Percentiles rank a stretch among this genome's conserved stretches.
Conservation (phyloP, 192 early-diverging fungal species). For the Coemansia sp. region DNA sequence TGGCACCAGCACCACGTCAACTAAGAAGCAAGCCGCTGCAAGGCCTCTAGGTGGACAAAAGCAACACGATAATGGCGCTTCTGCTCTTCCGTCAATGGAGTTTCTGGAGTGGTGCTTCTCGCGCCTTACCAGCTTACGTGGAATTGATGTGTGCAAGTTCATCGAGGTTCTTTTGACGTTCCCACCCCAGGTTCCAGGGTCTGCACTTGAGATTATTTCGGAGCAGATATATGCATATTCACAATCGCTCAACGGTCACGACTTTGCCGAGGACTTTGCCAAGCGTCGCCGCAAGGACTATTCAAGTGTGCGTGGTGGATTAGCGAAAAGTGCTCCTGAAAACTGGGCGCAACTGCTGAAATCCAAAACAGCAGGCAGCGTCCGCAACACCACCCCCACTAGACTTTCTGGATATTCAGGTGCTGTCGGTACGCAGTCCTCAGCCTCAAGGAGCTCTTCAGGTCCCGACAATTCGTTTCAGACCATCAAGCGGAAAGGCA, state of each 20-base stretch:
- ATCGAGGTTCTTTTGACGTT: constrained; percentile 77
- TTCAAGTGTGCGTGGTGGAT: constrained; percentile 20
- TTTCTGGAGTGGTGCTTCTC: constrained; percentile 74
- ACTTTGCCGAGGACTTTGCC: constrained; percentile 79
- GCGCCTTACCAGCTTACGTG: constrained; percentile 62
- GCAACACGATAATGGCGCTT: constrained; percentile 2
- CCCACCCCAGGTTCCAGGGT: constrained; percentile 62
- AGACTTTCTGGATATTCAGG: not conserved
- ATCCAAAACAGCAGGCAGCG: not conserved
- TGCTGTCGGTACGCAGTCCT: not conserved
- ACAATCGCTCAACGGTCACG: constrained; percentile 67
- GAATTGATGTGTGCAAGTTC: constrained; percentile 67
- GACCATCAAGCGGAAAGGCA: constrained; percentile 43
- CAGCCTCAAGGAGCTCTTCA: constrained; percentile 2
- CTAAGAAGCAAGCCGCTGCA: constrained; percentile 11
- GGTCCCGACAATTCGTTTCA: constrained; percentile 35
- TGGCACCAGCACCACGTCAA: not conserved
- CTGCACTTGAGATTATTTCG: constrained; percentile 72
- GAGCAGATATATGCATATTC: constrained; percentile 78
- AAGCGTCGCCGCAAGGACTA: constrained; percentile 70
- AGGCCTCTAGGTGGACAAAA: constrained; percentile 8
- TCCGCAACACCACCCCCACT: not conserved
- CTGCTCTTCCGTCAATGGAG: constrained; percentile 57
- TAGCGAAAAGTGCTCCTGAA: constrained; percentile 34
- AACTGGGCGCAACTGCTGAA: constrained; percentile 39